These are phyloP conservation scores for Fennellomyces sp. DNA, from an alignment of 371 early-diverging fungal species.

Conservation along the genomic window DNA sequence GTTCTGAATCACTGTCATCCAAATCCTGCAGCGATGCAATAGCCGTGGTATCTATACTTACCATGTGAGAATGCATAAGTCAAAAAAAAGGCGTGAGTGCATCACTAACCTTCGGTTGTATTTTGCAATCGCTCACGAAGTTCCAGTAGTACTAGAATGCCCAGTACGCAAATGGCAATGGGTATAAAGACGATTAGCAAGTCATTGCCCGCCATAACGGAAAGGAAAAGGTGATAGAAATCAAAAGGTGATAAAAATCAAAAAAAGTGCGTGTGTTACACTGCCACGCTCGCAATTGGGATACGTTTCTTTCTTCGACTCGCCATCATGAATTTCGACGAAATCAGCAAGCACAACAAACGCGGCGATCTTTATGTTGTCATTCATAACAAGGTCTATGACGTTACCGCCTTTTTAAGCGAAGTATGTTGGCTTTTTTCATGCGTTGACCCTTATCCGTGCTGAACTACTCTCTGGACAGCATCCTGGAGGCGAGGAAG, in stretches of 20 bases:
- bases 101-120: neutral
- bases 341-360: constrained; percentile 63
- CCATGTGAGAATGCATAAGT: neutral
- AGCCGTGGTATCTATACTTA: neutral
- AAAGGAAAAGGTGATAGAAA: neutral
- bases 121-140: neutral
- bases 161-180: constrained; percentile 9
- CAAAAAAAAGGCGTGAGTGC: neutral
- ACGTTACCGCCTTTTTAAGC: constrained; percentile 76
- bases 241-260: neutral
- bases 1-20: neutral
- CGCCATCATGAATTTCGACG: constrained; percentile 39
- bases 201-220: constrained; percentile 4
- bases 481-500: constrained; percentile 88
- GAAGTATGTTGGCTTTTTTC: constrained; percentile 46
- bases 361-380: constrained; percentile 70
- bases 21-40: neutral
- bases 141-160: constrained; percentile 2
- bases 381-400: constrained; percentile 82
- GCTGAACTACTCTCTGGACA: constrained; percentile 19
- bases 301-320: constrained; percentile 3
- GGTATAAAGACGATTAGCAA: constrained; percentile 10
- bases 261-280: neutral
- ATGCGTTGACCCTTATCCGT: neutral
- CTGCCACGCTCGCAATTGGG: neutral